Evolutionary conservation across 2,329 filamentous ascomycete species (phyloP), one percentile per base, ranked within the genome.

Genomic region (Penicillium griseofulvum): DNA sequence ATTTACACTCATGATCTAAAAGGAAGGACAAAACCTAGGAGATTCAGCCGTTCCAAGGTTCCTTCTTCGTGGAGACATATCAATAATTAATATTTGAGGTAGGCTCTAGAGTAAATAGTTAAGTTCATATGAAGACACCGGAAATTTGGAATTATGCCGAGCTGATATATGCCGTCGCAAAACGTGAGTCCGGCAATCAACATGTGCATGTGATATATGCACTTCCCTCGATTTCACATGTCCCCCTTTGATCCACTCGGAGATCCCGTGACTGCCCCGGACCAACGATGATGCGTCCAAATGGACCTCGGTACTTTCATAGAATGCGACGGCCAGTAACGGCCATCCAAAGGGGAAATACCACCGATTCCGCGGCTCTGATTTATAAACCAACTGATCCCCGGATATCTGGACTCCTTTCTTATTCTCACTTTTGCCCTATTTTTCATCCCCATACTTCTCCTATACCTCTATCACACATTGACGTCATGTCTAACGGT

Each of bases 401-500:
- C 36, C 44, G 42, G 37, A 43, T 55, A 24, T 52, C 22, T 54
- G 36, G 29, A 36, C 42, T 46, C 47, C 26, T 36, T 49, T 45
- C 16, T 58, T 38, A 28, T 26, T 34, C 24, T 47, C 31, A 16
- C 36, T 31, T 37, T 47, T 37, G 26, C n/a, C n/a, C 41, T 22
- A 31, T 48, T 26, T 26, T 47, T 51, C 31, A 41, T 34, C 39
- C 48, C 26, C 24, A 33, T 52, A 28, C 26, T 3, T 50, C 49
- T 22, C 38, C 52, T 34, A 51, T 54, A 48, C 33, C 42, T 46
- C 28, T 24, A 43, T 52, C 28, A 26, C 57, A 66, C 56, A 61
- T 68, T 63, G 57, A 64, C 67, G 74, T 63, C 63, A 77, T 77
- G 75, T 76, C 75, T 69, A 70, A 70, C 67, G 71, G 75, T 76